These are phyloP conservation scores for Apiospora arundinis DNA, from an alignment of 2,329 filamentous ascomycete species.

Conservation along the genomic window DNA sequence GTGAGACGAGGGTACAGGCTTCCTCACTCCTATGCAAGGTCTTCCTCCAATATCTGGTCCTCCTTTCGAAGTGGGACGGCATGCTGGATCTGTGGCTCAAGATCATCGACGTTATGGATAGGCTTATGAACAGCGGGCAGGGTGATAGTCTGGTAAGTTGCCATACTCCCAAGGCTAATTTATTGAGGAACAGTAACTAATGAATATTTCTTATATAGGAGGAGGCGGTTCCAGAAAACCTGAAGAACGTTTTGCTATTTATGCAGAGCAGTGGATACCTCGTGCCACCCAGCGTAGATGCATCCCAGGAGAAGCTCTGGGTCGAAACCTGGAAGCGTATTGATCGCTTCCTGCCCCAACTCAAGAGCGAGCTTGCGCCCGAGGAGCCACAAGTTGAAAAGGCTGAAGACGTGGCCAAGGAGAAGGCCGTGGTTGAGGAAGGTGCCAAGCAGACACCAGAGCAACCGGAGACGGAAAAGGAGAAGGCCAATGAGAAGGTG, in stretches of 20 bases:
- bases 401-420: background rate
- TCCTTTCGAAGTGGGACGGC: conserved; percentile 83
- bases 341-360: conserved; percentile 68
- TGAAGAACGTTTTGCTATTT: conserved; percentile 95
- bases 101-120: conserved; percentile 93
- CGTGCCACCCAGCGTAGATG: conserved; percentile 68
- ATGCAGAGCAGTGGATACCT: conserved; percentile 91
- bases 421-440: background rate
- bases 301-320: conserved; percentile 63
- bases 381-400: conserved; percentile 46
- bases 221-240: conserved; percentile 91
- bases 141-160: conserved; percentile 84
- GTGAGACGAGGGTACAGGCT: conserved; percentile 90
- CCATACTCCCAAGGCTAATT: background rate
- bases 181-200: conserved; percentile 24
- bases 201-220: conserved; percentile 60
- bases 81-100: conserved; percentile 92
- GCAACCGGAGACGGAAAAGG: background rate
- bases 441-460: background rate
- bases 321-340: conserved; percentile 70
- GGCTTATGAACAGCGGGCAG: conserved; percentile 94
- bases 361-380: conserved; percentile 62
- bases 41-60: conserved; percentile 89
- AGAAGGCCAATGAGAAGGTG: background rate
- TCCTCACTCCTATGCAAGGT: conserved; percentile 93